phyloP scores from a whole-genome alignment of 2,329 filamentous ascomycete species.

The Aspergillus novoparasiticus region DNA sequence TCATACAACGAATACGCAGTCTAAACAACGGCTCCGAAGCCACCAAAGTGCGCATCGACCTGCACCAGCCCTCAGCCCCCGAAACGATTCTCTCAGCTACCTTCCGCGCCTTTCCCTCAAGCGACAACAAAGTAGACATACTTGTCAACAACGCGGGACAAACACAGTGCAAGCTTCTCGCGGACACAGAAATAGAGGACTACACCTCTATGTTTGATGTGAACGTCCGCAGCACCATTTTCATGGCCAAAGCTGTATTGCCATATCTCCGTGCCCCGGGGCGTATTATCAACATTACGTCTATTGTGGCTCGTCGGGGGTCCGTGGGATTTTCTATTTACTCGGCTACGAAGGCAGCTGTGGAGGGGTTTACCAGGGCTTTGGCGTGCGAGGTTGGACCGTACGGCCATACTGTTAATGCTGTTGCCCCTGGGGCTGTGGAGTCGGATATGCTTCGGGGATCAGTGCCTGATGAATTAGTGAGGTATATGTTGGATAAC shows the following conservation, averaged over 20 bases:
- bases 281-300: slow-evolving; percentile 12
- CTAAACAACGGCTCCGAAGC: neutral
- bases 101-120: neutral
- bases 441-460: slow-evolving; percentile 2
- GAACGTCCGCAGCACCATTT: slow-evolving; percentile 11
- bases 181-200: neutral
- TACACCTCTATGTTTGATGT: slow-evolving; percentile 8
- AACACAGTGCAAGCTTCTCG: neutral
- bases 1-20: neutral
- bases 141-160: slow-evolving; percentile 14
- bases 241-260: slow-evolving; percentile 7
- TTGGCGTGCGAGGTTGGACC: slow-evolving; percentile 10
- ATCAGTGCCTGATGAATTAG: neutral
- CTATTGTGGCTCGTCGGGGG: neutral
- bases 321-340: neutral
- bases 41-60: neutral
- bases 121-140: slow-evolving; percentile 5
- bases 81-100: neutral
- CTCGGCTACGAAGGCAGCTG: slow-evolving; percentile 6
- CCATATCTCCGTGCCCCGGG: slow-evolving; percentile 9
- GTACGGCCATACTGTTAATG: slow-evolving; percentile 10
- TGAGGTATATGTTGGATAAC: neutral
- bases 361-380: slow-evolving; percentile 9
- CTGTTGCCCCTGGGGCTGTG: slow-evolving; percentile 6
- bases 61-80: neutral